Conservation (phyloP, 1,284 basidiomycete species). For the Cystobasidium pallidum region DNA sequence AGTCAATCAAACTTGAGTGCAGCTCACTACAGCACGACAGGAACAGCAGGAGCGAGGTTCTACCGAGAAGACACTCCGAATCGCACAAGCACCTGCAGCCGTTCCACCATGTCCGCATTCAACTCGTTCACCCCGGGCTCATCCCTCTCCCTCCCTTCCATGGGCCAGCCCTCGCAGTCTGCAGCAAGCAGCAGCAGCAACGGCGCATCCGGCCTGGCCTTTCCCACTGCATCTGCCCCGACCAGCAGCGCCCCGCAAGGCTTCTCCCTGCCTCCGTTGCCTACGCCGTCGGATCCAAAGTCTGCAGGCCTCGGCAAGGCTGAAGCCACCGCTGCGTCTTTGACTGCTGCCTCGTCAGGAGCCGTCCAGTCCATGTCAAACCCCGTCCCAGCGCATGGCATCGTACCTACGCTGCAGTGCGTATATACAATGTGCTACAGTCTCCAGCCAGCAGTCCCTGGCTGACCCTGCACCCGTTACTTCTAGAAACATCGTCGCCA, state of each 20-base stretch:
- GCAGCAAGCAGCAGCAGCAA: slow-evolving; percentile 9
- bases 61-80: neutral
- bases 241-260: slow-evolving; percentile 11
- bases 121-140: slow-evolving; percentile 39
- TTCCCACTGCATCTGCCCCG: slow-evolving; percentile 27
- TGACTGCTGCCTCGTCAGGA: slow-evolving; percentile 25
- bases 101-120: slow-evolving; percentile 18
- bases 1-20: slow-evolving; percentile 1
- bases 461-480: neutral
- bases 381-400: slow-evolving; percentile 52
- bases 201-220: slow-evolving; percentile 23
- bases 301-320: slow-evolving; percentile 25
- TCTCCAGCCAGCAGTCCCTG: neutral
- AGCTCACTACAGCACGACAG: neutral
- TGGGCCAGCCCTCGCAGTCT: slow-evolving; percentile 21
- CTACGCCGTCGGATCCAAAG: slow-evolving; percentile 36
- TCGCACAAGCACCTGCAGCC: neutral
- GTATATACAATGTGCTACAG: slow-evolving; percentile 44
- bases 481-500: slow-evolving; percentile 90
- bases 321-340: slow-evolving; percentile 52
- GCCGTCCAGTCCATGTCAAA: slow-evolving; percentile 28
- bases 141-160: slow-evolving; percentile 37
- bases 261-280: slow-evolving; percentile 40
- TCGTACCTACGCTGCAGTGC: slow-evolving; percentile 58
- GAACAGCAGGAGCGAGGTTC: slow-evolving; percentile 1